Evolutionary conservation across 2,329 filamentous ascomycete species (phyloP), one percentile per base, ranked within the genome.

Genomic region (Aspergillus piperis): DNA sequence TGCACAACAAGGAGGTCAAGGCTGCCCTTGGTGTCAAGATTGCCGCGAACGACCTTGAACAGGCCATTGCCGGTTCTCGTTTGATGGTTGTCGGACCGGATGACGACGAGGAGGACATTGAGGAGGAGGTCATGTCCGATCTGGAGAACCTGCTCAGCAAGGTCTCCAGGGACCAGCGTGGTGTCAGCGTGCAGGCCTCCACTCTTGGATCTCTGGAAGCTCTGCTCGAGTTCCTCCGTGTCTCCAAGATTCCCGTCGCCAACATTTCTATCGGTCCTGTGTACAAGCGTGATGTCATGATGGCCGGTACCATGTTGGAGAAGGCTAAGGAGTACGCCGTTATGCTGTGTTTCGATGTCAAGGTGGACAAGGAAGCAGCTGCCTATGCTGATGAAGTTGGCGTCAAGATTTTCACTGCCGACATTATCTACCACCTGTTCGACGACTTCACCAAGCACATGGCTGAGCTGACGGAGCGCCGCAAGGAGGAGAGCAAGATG

Each of bases 301-400:
- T 87, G 85, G 91, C 82, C 1, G 93, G 92, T 72, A 90, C 91
- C 68, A 99, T 99, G 95, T 77, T 98, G 71, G 95, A 99, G 79
- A 98, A 97, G 81, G 86, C 89, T 15, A 92, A 92, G 67, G 93
- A 99, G 74, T 96, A 89, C 69, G 95, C 95, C n/a, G 91, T 98
- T 75, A 99, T 99, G 95, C 88, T 99, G 54, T 98, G 95, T 77
- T 99, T 99, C 84, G 96, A 99, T 76, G 95, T 99, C 80, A 98
- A 97, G 82, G 91, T 99, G 15, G 95, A 99, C 80, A 98, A 96
- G 78, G 95, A 99, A 74, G 95, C 95, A 0, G 88, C 90, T 66
- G 84, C 86, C 8, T 96, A 98, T 70, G 95, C 95, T 10, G 92
- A 97, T 17, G 92, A 98, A 59, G 88, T 96, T 64, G 92, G 92